Conservation (phyloP, 2,329 filamentous ascomycete genomes). For the Claviceps monticola region DNA sequence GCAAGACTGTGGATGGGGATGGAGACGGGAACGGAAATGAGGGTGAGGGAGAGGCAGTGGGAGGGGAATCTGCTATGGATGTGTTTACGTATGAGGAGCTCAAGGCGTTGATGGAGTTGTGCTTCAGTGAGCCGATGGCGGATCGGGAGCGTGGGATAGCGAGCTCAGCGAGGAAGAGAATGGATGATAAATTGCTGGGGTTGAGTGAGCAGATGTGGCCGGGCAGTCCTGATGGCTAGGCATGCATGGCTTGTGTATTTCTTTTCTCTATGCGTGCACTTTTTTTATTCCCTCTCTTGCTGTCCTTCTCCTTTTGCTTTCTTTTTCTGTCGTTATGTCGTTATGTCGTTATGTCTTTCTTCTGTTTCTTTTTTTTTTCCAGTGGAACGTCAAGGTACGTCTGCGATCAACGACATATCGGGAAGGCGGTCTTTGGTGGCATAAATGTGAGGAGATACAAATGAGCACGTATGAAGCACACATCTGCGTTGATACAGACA, state of each 20-base stretch:
- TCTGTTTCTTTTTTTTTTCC: not conserved
- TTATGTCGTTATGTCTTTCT: not conserved
- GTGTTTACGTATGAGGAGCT: constrained; percentile 52
- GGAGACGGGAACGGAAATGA: too few species aligned
- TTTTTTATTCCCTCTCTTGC: not conserved
- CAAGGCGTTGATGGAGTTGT: constrained; percentile 51
- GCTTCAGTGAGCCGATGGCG: constrained; percentile 51
- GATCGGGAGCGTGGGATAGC: constrained; percentile 55
- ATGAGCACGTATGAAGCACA: too few species aligned
- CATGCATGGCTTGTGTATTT: not conserved
- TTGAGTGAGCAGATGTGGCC: constrained; percentile 62
- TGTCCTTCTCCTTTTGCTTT: not conserved
- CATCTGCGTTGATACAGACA: too few species aligned
- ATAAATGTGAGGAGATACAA: too few species aligned
- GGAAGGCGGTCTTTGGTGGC: not conserved
- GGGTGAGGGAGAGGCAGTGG: too few species aligned
- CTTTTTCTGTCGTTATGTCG: not conserved
- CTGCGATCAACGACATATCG: not conserved
- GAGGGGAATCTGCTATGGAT: constrained; percentile 18
- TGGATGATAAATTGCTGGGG: constrained; percentile 56
- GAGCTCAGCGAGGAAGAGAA: constrained; percentile 50
- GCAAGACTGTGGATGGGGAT: constrained; percentile 13
- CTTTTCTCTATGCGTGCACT: not conserved
- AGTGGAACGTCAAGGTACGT: not conserved
- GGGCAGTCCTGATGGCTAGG: constrained; percentile 20